Conservation (phyloP, 2,329 filamentous ascomycete genomes). For the Diplodia seriata region DNA sequence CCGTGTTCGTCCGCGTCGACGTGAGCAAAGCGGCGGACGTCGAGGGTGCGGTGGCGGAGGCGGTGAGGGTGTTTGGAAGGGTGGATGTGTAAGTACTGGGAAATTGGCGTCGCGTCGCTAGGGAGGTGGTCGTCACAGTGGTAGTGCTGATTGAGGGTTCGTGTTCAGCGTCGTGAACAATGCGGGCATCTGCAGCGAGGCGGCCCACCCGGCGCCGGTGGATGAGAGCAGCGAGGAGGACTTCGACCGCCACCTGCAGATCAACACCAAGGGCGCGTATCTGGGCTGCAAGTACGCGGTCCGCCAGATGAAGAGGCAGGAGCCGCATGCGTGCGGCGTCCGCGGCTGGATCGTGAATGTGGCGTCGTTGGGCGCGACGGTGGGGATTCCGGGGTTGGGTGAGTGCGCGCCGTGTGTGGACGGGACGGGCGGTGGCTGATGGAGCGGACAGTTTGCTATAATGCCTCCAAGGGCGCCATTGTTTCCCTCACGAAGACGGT, state of each 20-base stretch:
- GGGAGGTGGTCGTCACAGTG: too few species aligned
- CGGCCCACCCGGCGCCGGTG: constrained; percentile 36
- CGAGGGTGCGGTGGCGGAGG: constrained; percentile 34
- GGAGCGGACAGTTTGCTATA: constrained; percentile 49
- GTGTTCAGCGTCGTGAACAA: constrained; percentile 49
- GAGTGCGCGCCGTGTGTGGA: constrained; percentile 16
- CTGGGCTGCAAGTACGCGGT: constrained; percentile 50
- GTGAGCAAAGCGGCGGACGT: constrained; percentile 38
- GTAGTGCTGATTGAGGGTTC: too few species aligned
- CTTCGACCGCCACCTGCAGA: constrained; percentile 46
- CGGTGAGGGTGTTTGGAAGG: constrained; percentile 41
- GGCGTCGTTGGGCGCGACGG: constrained; percentile 44
- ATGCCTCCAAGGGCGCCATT: constrained; percentile 57
- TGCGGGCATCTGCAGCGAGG: constrained; percentile 46
- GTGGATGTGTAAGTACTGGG: constrained; percentile 48
- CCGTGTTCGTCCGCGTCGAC: constrained; percentile 39
- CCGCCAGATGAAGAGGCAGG: constrained; percentile 47
- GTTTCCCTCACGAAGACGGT: constrained; percentile 55
- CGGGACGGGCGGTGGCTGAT: background rate
- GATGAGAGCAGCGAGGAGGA: constrained; percentile 43
- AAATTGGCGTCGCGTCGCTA: too few species aligned
- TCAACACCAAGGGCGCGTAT: constrained; percentile 50
- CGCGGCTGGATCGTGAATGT: constrained; percentile 51
- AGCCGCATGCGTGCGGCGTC: constrained; percentile 38
- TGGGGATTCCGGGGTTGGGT: constrained; percentile 42